Evolutionary conservation across 78 protist genomes (phyloP).

Genomic region (Dictyostelium brefeldianum): DNA sequence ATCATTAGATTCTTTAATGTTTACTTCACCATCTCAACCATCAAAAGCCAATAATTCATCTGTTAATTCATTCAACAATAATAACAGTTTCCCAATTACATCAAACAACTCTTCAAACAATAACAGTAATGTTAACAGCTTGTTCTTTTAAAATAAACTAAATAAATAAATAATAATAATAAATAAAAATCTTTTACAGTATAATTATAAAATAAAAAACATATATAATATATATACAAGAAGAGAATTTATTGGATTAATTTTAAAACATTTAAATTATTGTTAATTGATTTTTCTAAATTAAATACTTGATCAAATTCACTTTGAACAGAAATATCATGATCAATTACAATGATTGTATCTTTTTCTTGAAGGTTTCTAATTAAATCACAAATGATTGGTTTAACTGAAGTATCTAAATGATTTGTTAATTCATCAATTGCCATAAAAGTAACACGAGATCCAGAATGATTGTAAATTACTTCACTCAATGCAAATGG

Average conservation of each 20-base stretch:
- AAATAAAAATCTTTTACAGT: too few relatives aligned
- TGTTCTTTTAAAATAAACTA: neutral
- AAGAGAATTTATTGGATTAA: neutral
- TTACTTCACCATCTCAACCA: constrained; percentile 48
- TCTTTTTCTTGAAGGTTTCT: constrained; percentile 61
- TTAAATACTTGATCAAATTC: constrained; percentile 52
- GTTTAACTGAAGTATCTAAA: constrained; percentile 39
- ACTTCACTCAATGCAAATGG: constrained; percentile 63
- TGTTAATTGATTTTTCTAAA: neutral
- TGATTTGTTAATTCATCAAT: constrained; percentile 65
- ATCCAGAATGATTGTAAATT: constrained; percentile 51
- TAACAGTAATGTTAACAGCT: constrained; percentile 24
- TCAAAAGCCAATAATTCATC: neutral
- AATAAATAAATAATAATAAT: neutral
- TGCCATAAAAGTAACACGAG: constrained; percentile 3
- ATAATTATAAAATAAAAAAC: neutral
- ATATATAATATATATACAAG: too few relatives aligned
- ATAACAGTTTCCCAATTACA: constrained; percentile 21
- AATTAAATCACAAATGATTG: constrained; percentile 66
- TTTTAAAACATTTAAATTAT: constrained; percentile 6
- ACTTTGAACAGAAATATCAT: constrained; percentile 45
- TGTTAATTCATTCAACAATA: constrained; percentile 12
- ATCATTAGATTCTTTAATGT: constrained; percentile 60
- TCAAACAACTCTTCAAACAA: neutral
- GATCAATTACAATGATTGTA: constrained; percentile 54